A percentile compares a stretch with the other conserved stretches of the same genome.
phyloP scores from a whole-genome alignment of 352 stramenopile genomes.

The Globisporangium nodosum region DNA sequence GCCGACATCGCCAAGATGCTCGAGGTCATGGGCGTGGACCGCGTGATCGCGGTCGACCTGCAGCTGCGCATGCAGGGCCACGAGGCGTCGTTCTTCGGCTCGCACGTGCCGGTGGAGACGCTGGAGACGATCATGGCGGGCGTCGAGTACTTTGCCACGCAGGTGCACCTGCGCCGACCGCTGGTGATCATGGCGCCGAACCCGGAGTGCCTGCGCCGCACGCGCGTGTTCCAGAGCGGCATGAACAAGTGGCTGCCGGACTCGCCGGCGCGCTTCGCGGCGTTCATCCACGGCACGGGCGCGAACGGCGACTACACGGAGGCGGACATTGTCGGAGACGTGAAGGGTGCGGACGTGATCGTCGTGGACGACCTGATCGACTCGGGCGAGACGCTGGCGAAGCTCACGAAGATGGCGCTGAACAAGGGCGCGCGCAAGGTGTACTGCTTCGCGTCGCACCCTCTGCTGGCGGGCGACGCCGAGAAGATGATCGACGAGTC shows the following conservation, averaged over 20 bases:
- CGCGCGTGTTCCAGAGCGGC: conserved; percentile 80
- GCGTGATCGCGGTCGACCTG: conserved; percentile 91
- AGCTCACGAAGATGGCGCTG: conserved; percentile 78
- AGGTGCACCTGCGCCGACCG: conserved; percentile 71
- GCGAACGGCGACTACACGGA: conserved; percentile 46
- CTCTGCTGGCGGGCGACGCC: conserved; percentile 83
- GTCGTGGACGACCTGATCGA: conserved; percentile 92
- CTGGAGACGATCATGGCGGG: conserved; percentile 89
- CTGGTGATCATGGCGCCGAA: conserved; percentile 89
- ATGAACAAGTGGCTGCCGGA: conserved; percentile 87
- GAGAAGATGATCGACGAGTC: conserved; percentile 83
- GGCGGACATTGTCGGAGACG: conserved; percentile 86
- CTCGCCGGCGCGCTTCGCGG: conserved; percentile 70
- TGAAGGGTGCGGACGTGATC: conserved; percentile 87
- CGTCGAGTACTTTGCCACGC: conserved; percentile 89
- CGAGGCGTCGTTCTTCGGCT: conserved; percentile 91
- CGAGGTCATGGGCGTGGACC: conserved; percentile 92
- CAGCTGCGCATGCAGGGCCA: conserved; percentile 87
- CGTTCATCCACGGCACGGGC: conserved; percentile 76
- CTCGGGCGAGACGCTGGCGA: conserved; percentile 75
- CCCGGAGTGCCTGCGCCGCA: conserved; percentile 76
- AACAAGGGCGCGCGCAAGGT: conserved; percentile 82
- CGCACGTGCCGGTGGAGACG: conserved; percentile 88
- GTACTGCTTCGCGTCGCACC: conserved; percentile 89
- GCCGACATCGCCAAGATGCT: conserved; percentile 91